These are phyloP conservation scores for Amanita exitialis DNA, from an alignment of 768 basidiomycete species.

Conservation along the genomic window DNA sequence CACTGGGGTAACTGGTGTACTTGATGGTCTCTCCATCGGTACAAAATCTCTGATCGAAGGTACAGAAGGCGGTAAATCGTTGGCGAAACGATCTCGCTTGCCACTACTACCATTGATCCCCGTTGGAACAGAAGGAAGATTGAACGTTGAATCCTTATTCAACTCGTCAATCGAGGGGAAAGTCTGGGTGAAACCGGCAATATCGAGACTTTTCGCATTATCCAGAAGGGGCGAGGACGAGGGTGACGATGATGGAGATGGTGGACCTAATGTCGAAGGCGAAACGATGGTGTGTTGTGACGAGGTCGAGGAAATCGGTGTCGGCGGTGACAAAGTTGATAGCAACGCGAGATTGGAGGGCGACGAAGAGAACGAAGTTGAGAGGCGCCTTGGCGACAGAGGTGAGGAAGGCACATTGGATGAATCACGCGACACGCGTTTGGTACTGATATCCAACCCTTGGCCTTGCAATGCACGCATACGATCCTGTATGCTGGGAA, in stretches of 20 bases:
- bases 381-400: constrained; percentile 26
- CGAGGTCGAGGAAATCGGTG: constrained; percentile 24
- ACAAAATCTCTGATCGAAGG: constrained; percentile 27
- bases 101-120: constrained; percentile 19
- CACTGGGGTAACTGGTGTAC: constrained; percentile 57
- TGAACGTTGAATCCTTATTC: constrained; percentile 41
- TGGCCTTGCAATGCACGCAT: constrained; percentile 64
- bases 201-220: constrained; percentile 21
- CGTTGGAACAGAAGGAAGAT: constrained; percentile 40
- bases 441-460: constrained; percentile 54
- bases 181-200: constrained; percentile 52
- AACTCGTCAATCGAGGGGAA: constrained; percentile 76
- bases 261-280: constrained; percentile 62
- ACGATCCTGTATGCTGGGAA: constrained; percentile 75
- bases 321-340: constrained; percentile 18
- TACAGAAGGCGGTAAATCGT: constrained; percentile 19
- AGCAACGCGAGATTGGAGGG: constrained; percentile 3
- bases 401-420: constrained; percentile 31
- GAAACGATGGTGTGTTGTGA: constrained; percentile 62
- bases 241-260: constrained; percentile 63
- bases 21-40: constrained; percentile 51
- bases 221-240: constrained; percentile 48
- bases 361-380: constrained; percentile 14
- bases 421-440: constrained; percentile 48
- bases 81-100: constrained; percentile 14